These are phyloP conservation scores for Yamadazyma siamensis DNA, from an alignment of 1,139 yeast species.

Conservation along the genomic window DNA sequence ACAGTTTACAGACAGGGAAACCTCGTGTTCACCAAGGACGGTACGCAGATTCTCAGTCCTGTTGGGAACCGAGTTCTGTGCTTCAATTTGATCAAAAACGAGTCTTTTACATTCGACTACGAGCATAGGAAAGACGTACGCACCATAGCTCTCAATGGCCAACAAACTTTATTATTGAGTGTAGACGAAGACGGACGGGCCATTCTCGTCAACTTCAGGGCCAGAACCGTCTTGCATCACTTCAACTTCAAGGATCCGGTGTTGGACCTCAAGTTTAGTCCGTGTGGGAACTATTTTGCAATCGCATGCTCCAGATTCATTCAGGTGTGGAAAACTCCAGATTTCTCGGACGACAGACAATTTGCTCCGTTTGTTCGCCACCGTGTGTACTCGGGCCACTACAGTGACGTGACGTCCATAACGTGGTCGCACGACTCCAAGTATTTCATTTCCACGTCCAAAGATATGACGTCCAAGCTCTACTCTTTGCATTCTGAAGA, in stretches of 20 bases:
- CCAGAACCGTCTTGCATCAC: slow-evolving; percentile 89
- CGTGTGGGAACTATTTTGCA: slow-evolving; percentile 86
- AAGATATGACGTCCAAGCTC: slow-evolving; percentile 87
- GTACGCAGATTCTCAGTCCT: slow-evolving; percentile 78
- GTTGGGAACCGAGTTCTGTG: slow-evolving; percentile 92
- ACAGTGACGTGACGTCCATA: slow-evolving; percentile 70
- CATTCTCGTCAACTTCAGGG: slow-evolving; percentile 76
- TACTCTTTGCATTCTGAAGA: slow-evolving; percentile 76
- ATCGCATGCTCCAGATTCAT: slow-evolving; percentile 77
- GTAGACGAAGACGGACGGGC: slow-evolving; percentile 94
- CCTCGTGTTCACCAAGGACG: slow-evolving; percentile 82
- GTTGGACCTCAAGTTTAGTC: slow-evolving; percentile 74
- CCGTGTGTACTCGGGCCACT: slow-evolving; percentile 90
- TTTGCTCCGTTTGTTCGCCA: slow-evolving; percentile 95
- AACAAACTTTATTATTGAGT: slow-evolving; percentile 75
- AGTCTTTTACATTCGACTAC: slow-evolving; percentile 84
- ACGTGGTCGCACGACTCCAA: slow-evolving; percentile 92
- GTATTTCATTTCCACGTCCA: slow-evolving; percentile 80
- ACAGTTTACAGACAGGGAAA: slow-evolving; percentile 94
- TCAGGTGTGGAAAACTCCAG: slow-evolving; percentile 95
- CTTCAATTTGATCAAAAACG: slow-evolving; percentile 80
- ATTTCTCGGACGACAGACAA: slow-evolving; percentile 67
- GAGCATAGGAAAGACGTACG: slow-evolving; percentile 88
- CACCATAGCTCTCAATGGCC: slow-evolving; percentile 77
- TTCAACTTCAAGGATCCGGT: slow-evolving; percentile 87